Evolutionary conservation across 2,329 filamentous ascomycete species (phyloP).

Genomic region (Aureobasidium lini): DNA sequence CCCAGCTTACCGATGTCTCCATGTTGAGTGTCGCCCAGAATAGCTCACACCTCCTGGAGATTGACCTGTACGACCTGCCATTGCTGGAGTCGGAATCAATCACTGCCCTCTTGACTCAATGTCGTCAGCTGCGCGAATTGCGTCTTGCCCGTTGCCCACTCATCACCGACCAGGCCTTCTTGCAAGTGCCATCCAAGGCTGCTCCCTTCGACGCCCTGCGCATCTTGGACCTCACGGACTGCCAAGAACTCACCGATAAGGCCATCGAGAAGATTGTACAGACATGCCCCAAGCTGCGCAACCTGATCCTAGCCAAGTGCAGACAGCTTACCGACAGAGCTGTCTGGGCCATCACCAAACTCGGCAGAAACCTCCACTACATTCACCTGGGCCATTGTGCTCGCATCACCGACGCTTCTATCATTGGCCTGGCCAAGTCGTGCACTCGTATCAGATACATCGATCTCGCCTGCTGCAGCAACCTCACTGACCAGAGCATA

Average conservation of each 20-base stretch:
- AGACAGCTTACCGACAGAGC: constrained; percentile 83
- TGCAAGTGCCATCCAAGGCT: constrained; percentile 60
- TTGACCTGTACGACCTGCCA: constrained; percentile 82
- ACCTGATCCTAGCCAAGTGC: constrained; percentile 91
- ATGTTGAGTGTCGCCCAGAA: constrained; percentile 79
- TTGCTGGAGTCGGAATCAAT: constrained; percentile 77
- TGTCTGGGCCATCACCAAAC: constrained; percentile 75
- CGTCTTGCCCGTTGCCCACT: constrained; percentile 77
- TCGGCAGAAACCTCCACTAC: constrained; percentile 95
- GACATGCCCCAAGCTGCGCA: constrained; percentile 78
- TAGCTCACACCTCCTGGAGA: constrained; percentile 90
- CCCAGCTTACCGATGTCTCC: constrained; percentile 73
- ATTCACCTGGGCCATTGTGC: constrained; percentile 91
- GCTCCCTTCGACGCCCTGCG: constrained; percentile 73
- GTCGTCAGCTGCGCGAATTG: constrained; percentile 80
- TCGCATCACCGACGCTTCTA: constrained; percentile 81
- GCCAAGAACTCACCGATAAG: constrained; percentile 72
- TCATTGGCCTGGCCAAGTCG: constrained; percentile 70
- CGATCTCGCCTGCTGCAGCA: constrained; percentile 87
- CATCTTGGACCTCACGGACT: constrained; percentile 90
- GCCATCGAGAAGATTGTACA: constrained; percentile 83
- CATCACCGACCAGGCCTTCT: constrained; percentile 82
- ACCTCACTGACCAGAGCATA: constrained; percentile 82
- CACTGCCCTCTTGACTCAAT: constrained; percentile 68
- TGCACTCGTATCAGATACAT: constrained; percentile 97